Evolutionary conservation across 495 filamentous ascomycete species (phyloP), one percentile per base, ranked within the genome.

Genomic region (Lasiosphaeriaceae sp.): DNA sequence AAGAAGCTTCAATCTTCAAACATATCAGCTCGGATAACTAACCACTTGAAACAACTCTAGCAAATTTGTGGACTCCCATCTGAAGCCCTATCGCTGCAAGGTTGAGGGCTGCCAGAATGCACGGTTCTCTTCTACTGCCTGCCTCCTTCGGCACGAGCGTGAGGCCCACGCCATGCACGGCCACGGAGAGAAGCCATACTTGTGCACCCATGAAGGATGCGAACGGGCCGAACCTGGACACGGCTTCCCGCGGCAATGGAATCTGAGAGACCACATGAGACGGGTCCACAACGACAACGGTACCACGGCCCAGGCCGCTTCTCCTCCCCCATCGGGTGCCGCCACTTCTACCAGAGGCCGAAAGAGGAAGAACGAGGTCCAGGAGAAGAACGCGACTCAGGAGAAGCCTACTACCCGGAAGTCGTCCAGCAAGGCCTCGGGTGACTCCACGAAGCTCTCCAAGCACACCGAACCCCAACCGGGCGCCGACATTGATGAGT

Each of bases 121-220:
- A 55, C 82, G 85, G 37, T 97, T 97, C 64, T 96, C 91, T 35
- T 96, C 92, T 24, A 97, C 92, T 62, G 92, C 91, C 37, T 96
- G 92, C 71, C 82, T 95, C n/a, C 86, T 96, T 61, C 90, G 92
- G 41, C 92, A 97, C 65, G 91, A 96, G 77, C 85, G 92, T 63
- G 92, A 97, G 75, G 90, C 90, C 56, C 92, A 97, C 71, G 90
- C 89, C 67, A 87, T 96, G 83, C 91, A 96, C 70, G 91, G 91
- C 60, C 91, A 97, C 65, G 91, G 90, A 56, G 88, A 90, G 65
- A 92, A 92, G 74, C 90, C 90, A 14, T 89, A 92, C 66, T 81
- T 90, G 29, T 97, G 92, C 78, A 82, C 82, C 29, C 93, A 89
- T 72, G 78, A 85, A 48, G 90, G 88, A 51, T 97, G 92, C 66